Evolutionary conservation across 768 basidiomycete species (phyloP).

Genomic region (Lepiota subincarnata): DNA sequence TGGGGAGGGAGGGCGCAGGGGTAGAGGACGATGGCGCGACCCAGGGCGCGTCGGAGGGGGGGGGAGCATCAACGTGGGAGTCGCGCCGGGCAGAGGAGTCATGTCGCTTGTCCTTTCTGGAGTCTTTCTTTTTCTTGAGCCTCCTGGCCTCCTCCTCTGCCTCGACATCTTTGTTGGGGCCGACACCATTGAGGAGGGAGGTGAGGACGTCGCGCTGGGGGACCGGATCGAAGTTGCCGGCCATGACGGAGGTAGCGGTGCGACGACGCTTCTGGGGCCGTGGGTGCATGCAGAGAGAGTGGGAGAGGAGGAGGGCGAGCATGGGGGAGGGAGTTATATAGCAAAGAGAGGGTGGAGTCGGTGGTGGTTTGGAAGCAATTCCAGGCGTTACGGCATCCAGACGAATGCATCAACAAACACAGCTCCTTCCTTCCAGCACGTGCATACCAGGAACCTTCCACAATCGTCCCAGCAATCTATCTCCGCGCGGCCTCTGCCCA

Average conservation of each 20-base stretch:
- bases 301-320: slow-evolving; percentile 29
- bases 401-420: slow-evolving; percentile 47
- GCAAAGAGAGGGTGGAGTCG: slow-evolving; percentile 35
- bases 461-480: slow-evolving; percentile 34
- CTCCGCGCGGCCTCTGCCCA: slow-evolving; percentile 20
- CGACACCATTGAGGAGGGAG: slow-evolving; percentile 72
- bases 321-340: slow-evolving; percentile 27
- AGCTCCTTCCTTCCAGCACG: slow-evolving; percentile 38
- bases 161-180: slow-evolving; percentile 59
- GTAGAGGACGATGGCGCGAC: slow-evolving; percentile 5
- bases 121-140: slow-evolving; percentile 47
- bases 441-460: slow-evolving; percentile 40
- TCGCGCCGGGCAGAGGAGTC: slow-evolving; percentile 4
- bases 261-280: slow-evolving; percentile 46
- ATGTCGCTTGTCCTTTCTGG: slow-evolving; percentile 31
- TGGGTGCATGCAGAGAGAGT: slow-evolving; percentile 24
- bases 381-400: slow-evolving; percentile 41
- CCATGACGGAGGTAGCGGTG: slow-evolving; percentile 71
- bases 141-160: slow-evolving; percentile 53
- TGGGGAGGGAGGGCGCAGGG: background rate
- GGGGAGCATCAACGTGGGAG: background rate
- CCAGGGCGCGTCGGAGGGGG: background rate
- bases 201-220: slow-evolving; percentile 74
- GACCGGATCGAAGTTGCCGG: slow-evolving; percentile 67
- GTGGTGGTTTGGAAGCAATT: slow-evolving; percentile 51